A percentile compares a stretch with the other conserved stretches of the same genome.
These are phyloP conservation scores for Aspergillus terreus DNA, from an alignment of 2,329 filamentous ascomycete species.

Conservation along the genomic window DNA sequence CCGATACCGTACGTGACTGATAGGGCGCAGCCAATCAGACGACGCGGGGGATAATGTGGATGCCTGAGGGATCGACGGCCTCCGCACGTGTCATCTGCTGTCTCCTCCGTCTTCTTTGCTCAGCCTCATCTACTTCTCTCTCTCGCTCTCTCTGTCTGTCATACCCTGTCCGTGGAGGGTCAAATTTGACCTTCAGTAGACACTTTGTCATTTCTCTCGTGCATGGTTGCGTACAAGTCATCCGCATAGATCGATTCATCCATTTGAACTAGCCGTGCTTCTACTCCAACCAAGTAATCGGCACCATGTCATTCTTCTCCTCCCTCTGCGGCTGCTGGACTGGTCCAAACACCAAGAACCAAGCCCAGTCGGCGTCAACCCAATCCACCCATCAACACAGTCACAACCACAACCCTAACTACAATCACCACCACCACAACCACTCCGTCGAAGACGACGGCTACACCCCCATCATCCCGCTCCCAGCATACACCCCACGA, in stretches of 20 bases:
- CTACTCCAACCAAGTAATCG: not conserved
- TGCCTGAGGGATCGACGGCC: conserved; percentile 23
- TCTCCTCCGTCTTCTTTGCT: not conserved
- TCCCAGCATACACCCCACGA: conserved; percentile 40
- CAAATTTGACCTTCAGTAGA: too few species aligned
- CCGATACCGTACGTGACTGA: not conserved
- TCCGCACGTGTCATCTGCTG: not conserved
- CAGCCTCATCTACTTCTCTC: not conserved
- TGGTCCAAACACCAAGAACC: not conserved
- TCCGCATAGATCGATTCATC: too few species aligned
- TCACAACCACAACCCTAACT: conserved; percentile 3
- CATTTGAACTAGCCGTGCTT: too few species aligned
- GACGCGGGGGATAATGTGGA: conserved; percentile 18
- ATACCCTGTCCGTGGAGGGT: not conserved
- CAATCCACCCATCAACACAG: not conserved
- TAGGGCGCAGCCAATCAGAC: conserved; percentile 16
- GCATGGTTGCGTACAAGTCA: too few species aligned
- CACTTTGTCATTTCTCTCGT: too few species aligned
- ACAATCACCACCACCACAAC: not conserved
- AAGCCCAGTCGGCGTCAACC: not conserved
- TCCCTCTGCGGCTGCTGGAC: not conserved
- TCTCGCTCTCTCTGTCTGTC: not conserved
- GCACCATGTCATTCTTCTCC: not conserved
- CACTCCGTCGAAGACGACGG: conserved; percentile 19
- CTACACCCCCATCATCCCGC: conserved; percentile 31